phyloP scores from a whole-genome alignment of 2,329 filamentous ascomycete species.

The Graphilbum sp. region DNA sequence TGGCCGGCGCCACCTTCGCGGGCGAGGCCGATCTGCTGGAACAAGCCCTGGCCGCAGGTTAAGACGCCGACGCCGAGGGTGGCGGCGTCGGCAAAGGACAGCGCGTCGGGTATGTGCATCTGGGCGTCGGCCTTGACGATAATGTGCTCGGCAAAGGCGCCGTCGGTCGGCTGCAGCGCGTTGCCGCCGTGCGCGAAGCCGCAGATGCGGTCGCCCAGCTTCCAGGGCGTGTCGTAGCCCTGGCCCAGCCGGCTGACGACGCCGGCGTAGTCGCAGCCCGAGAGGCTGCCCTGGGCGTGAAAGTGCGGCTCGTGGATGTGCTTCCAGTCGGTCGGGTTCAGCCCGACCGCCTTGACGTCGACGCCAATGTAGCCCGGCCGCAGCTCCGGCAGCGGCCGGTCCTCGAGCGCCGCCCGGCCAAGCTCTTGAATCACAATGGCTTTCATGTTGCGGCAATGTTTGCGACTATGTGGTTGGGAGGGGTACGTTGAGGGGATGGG shows the following conservation, averaged over 20 bases:
- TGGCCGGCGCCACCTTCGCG: conserved; percentile 22
- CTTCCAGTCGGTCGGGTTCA: conserved; percentile 14
- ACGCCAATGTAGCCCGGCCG: conserved; percentile 11
- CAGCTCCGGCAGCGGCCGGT: conserved; percentile 8
- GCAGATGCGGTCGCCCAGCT: conserved; percentile 27
- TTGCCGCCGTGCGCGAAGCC: conserved; percentile 24
- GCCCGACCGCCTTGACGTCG: conserved; percentile 9
- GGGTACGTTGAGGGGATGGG: no score
- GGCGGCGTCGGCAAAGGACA: conserved; percentile 37
- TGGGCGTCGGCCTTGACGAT: conserved; percentile 7
- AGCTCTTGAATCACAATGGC: conserved; percentile 6
- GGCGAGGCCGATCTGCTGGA: conserved; percentile 26
- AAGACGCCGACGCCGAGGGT: conserved; percentile 37
- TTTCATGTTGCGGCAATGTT: no score
- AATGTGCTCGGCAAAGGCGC: conserved; percentile 23
- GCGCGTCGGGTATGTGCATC: conserved; percentile 18
- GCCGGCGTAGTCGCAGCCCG: conserved; percentile 26
- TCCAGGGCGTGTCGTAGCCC: conserved; percentile 17
- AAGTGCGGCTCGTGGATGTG: conserved; percentile 1
- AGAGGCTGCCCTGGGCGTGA: neutral
- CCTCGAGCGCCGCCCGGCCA: conserved; percentile 8
- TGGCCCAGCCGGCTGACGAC: neutral
- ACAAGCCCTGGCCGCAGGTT: conserved; percentile 34
- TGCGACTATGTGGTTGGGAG: no score
- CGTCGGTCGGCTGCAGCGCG: conserved; percentile 19